phyloP scores from a whole-genome alignment of 352 stramenopile genomes.

The Phytophthora tentaculata region DNA sequence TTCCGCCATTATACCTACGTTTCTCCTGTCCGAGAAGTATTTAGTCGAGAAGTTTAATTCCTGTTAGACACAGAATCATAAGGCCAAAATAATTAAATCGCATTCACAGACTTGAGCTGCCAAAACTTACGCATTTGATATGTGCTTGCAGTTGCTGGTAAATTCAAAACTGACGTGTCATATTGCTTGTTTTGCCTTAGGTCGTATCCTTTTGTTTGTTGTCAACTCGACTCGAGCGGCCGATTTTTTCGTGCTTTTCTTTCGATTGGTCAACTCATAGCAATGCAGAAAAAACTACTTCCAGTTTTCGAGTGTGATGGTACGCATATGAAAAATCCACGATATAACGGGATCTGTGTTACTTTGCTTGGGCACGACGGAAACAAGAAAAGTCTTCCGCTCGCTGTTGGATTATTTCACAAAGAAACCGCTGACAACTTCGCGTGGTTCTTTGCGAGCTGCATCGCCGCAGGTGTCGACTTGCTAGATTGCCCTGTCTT shows the following conservation, averaged over 20 bases:
- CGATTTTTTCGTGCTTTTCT: background rate
- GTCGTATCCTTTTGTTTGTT: too few species aligned
- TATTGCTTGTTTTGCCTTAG: too few species aligned
- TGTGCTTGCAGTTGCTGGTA: too few species aligned
- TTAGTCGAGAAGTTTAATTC: too few species aligned
- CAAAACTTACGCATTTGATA: too few species aligned
- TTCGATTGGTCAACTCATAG: background rate
- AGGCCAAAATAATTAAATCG: too few species aligned
- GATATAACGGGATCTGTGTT: background rate
- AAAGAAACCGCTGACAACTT: background rate
- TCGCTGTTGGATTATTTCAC: background rate
- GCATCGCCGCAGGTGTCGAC: background rate
- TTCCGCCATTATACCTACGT: too few species aligned
- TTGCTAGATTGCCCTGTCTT: background rate
- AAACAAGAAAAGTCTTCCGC: background rate
- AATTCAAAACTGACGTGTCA: too few species aligned
- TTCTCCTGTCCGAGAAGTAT: too few species aligned
- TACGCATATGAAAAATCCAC: background rate
- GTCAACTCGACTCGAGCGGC: background rate
- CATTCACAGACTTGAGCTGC: too few species aligned
- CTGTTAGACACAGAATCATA: too few species aligned
- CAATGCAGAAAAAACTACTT: background rate
- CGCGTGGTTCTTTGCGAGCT: background rate
- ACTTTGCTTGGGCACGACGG: background rate
- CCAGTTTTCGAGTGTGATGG: background rate